Base-by-base conservation (phyloP, 805 yeast genomes). In the Candida endomychidarum region DNA sequence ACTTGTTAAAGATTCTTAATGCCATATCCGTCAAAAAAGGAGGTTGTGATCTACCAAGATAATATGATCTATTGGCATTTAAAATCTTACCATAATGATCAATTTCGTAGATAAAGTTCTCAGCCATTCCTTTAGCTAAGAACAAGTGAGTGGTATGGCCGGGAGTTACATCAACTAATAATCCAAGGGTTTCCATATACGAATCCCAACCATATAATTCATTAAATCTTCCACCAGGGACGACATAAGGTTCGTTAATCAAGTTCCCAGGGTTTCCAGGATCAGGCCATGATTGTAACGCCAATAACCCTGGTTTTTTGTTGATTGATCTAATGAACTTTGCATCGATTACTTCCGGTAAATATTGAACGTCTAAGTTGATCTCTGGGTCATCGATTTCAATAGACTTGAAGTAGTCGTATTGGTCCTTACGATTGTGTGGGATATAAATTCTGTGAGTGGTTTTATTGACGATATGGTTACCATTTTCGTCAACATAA, bases 121-220 rank as follows among this genome's bases (percentile, higher is more conserved):
- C 90, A 9, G 90, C 86, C 91, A 91, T 87, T 0, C 95, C 96
- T 50, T 81, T 72, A 7, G 96, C 91, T 23, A 90, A 71, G 28
- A 81, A 85, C 15, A 80, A 61, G 37, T 79, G 72, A 28, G 74
- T 77, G 12, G 34, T 15, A 29, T 60, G 57, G 7, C 48, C 45
- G 1, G 53, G 48, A 0, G 61, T 57, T 1, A 60, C 70, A 54
- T 85, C 84, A 19, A 77, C 74, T 18, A 93, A 59, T 29, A 93
- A 70, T 1, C 98, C 99, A 17, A 89, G 61, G 0, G 93, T 78
- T 57, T 83, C 89, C 83, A 93, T 86, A 57, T 93, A 91, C 2
- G 96, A 88, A 60, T 91, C 99, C 99, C 99, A 91, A 11, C 98
- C 99, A 56, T 93, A 91, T 43, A 89, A 75, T 64, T 91, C 99